Base-by-base conservation (phyloP, 352 stramenopile genomes). In the Phytophthora sp. region DNA sequence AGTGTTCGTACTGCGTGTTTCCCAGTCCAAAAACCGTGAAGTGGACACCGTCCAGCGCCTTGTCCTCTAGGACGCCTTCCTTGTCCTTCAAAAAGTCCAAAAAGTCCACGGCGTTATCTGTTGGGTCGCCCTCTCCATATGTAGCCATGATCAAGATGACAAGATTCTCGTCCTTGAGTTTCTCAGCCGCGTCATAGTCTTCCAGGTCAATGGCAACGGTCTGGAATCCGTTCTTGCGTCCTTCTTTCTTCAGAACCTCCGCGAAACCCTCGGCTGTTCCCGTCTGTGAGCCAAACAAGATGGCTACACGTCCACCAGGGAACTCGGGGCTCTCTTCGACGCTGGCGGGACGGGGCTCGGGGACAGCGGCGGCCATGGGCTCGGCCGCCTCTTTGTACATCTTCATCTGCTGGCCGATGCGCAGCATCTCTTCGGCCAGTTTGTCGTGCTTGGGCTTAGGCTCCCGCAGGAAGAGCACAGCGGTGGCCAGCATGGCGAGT, bases 1-100 rank as follows among this genome's bases (percentile, higher is more conserved):
- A 99, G 73, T 99, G 93, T 67, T 99, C 97, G 73, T 99, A 99
- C 77, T 99, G 93, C 26, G 76, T 93, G 77, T 99, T 99, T 23
- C 98, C 98, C 0, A 99, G 83, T 3, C 97, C 98, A 87, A 99
- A 99, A 16, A 99, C 97, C 42, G 92, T 90, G 77, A 87, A 99
- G 12, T 92, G 61, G 12, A 99, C 76, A 18, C 77, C 79, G 5
- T 52, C 7, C 7, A 98, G 76, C 47, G 56, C 53, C 5, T 63
- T 38, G 0, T 66, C 63, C 3, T 24, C 52, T 16, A 79, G 58
- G 31, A 46, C 41, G 6, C 54, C 54, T 8, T 76, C 71, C 53
- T 90, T 86, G 33, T 90, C 69, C 62, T 97, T 97, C 31, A 99
- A 63, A 53, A 90, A 97, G 57, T 93, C 84, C 16, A 98, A 82